These are phyloP conservation scores for Arabidopsis hybrid DNA, from an alignment of 441 rosid species.

Conservation along the genomic window DNA sequence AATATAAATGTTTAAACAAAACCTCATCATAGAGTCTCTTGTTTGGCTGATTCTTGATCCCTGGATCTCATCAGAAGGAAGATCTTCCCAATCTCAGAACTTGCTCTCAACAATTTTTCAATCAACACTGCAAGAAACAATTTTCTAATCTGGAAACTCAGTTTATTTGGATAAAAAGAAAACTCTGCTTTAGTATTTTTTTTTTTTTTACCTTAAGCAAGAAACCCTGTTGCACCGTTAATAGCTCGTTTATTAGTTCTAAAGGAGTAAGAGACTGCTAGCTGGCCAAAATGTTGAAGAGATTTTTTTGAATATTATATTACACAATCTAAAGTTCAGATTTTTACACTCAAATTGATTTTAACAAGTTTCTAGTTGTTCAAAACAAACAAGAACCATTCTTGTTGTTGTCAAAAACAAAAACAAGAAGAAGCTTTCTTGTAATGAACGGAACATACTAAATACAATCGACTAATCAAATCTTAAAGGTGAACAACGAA, in stretches of 20 bases:
- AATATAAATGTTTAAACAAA: not conserved
- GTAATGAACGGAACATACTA: not conserved
- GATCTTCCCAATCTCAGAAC: slow-evolving; percentile 49
- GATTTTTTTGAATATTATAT: too few relatives aligned
- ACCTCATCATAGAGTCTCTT: slow-evolving; percentile 49
- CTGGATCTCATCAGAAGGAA: slow-evolving; percentile 48
- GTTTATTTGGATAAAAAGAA: slow-evolving; percentile 26
- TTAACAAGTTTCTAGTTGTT: too few relatives aligned
- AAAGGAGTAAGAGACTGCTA: not conserved
- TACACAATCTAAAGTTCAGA: too few relatives aligned
- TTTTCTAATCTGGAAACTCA: not conserved
- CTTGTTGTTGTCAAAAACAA: too few relatives aligned
- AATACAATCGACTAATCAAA: not conserved
- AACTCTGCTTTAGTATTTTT: not conserved
- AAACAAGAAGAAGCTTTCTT: too few relatives aligned
- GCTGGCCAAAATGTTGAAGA: not conserved
- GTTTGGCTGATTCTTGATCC: slow-evolving; percentile 46
- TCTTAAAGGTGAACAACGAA: not conserved
- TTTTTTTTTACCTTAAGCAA: slow-evolving; percentile 36
- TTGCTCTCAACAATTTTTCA: slow-evolving; percentile 51
- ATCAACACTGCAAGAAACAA: slow-evolving; percentile 24
- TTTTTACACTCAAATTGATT: too few relatives aligned
- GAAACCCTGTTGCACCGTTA: slow-evolving; percentile 44
- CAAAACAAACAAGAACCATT: too few relatives aligned
- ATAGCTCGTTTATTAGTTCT: too few relatives aligned